These are phyloP conservation scores for Chaetomiaceae sp. DNA, from an alignment of 2,329 filamentous ascomycete species.

Conservation along the genomic window DNA sequence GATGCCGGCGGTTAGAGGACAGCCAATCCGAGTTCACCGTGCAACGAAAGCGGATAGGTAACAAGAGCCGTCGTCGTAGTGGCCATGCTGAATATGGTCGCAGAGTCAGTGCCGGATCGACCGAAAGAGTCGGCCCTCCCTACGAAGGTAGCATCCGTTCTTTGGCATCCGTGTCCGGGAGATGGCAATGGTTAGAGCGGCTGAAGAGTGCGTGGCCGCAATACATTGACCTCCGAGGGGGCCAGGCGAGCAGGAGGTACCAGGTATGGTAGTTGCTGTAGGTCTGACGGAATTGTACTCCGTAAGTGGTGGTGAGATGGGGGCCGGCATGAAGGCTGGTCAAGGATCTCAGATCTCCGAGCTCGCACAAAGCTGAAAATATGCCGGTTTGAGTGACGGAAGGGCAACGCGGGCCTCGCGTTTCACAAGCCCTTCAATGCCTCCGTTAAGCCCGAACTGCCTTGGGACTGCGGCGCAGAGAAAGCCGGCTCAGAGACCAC, in stretches of 20 bases:
- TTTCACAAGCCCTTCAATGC: neutral
- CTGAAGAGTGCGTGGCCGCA: neutral
- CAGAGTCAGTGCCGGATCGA: neutral
- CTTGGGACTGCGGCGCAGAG: neutral
- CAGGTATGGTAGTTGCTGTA: neutral
- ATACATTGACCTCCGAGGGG: neutral
- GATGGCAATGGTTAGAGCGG: neutral
- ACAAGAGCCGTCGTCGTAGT: neutral
- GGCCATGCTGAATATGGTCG: neutral
- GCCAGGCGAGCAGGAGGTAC: neutral
- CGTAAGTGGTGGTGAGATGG: neutral
- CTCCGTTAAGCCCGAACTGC: neutral
- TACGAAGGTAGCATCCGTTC: neutral
- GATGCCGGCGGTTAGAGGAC: neutral
- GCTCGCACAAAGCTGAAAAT: too few species aligned
- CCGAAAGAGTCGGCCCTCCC: neutral
- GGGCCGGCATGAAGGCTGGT: neutral
- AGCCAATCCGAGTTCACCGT: neutral
- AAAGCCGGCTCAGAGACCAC: neutral
- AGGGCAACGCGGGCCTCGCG: neutral
- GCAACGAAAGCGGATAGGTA: neutral
- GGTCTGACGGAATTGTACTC: neutral
- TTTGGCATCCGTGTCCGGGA: neutral
- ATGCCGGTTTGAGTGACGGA: neutral
- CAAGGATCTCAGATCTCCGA: too few species aligned